Evolutionary conservation across 2,329 filamentous ascomycete genomes (phyloP).

Genomic region (Pezicula carpinea): DNA sequence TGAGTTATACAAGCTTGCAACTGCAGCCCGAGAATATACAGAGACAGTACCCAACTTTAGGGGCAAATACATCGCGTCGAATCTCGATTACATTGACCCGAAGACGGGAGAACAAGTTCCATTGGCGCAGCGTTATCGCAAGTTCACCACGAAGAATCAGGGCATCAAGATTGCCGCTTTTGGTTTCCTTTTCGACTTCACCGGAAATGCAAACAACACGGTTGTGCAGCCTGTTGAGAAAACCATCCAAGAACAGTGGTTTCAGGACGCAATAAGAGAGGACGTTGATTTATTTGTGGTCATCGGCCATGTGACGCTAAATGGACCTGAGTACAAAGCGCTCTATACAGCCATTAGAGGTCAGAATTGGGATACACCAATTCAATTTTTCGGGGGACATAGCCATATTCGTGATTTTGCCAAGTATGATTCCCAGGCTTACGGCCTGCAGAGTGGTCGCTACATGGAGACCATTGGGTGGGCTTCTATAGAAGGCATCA

Average conservation of each 20-base stretch:
- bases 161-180: conserved; percentile 81
- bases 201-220: conserved; percentile 85
- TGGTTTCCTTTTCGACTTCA: conserved; percentile 94
- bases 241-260: conserved; percentile 82
- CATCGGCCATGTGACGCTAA: conserved; percentile 77
- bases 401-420: conserved; percentile 82
- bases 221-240: conserved; percentile 75
- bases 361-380: conserved; percentile 74
- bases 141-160: conserved; percentile 88
- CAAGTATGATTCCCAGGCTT: conserved; percentile 71
- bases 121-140: conserved; percentile 77
- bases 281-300: conserved; percentile 86
- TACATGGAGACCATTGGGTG: conserved; percentile 97
- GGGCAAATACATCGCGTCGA: conserved; percentile 80
- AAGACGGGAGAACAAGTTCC: conserved; percentile 66
- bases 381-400: conserved; percentile 90
- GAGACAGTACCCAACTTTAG: conserved; percentile 80
- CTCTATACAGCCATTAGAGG: conserved; percentile 76
- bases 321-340: conserved; percentile 71
- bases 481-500: conserved; percentile 71
- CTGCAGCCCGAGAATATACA: conserved; percentile 72
- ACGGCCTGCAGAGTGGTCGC: conserved; percentile 79
- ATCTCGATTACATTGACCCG: conserved; percentile 80
- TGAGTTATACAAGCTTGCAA: conserved; percentile 81
- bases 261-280: conserved; percentile 77